These are phyloP conservation scores for Coemansia aciculifera DNA, from an alignment of 192 early-diverging fungal genomes.

Conservation along the genomic window DNA sequence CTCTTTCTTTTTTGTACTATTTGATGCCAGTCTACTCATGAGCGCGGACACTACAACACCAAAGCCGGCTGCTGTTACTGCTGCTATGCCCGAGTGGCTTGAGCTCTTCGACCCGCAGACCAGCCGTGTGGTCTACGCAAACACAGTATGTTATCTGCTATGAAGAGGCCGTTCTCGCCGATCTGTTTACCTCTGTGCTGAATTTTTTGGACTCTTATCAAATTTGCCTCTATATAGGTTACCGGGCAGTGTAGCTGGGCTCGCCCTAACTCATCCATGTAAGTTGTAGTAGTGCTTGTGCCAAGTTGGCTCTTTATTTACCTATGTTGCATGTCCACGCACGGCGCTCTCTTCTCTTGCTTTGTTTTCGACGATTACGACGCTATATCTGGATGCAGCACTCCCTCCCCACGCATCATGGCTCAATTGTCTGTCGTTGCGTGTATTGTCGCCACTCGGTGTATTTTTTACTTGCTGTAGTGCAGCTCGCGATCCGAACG, in stretches of 20 bases:
- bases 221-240: slow-evolving; percentile 41
- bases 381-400: not conserved
- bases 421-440: not conserved
- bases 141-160: slow-evolving; percentile 55
- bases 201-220: not conserved
- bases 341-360: slow-evolving; percentile 1
- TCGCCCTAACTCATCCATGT: slow-evolving; percentile 43
- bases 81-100: slow-evolving; percentile 58
- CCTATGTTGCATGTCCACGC: not conserved
- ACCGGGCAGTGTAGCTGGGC: slow-evolving; percentile 79
- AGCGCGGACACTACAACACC: slow-evolving; percentile 24
- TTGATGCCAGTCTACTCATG: slow-evolving; percentile 23
- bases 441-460: not conserved
- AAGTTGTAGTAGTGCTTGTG: slow-evolving; percentile 17
- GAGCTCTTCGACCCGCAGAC: slow-evolving; percentile 71
- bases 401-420: slow-evolving; percentile 1
- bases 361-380: not conserved
- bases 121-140: slow-evolving; percentile 65
- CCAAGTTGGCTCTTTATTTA: not conserved
- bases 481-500: slow-evolving; percentile 66
- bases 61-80: slow-evolving; percentile 1
- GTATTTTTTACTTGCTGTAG: slow-evolving; percentile 47
- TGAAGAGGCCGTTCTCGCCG: not conserved
- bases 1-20: slow-evolving; percentile 7
- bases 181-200: not conserved